Base-by-base conservation (phyloP, 2,329 filamentous ascomycete genomes). In the Zymoseptoria crescenta region DNA sequence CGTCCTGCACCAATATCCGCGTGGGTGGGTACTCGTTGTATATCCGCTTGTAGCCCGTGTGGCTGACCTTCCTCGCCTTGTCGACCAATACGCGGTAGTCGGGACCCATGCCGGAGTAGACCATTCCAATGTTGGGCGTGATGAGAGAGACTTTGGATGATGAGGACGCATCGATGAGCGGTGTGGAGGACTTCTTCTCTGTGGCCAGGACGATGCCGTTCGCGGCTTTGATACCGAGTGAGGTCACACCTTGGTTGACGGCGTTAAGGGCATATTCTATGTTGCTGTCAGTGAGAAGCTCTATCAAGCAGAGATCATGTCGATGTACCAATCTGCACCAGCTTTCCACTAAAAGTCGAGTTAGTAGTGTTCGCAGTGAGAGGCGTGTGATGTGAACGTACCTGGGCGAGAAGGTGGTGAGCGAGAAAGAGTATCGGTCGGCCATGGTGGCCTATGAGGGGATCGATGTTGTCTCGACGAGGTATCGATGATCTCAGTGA, bases 11-110 rank as follows among this genome's bases (percentile, higher is more conserved):
- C 79, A 99, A 84, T 87, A 99, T 99, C 75, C 94, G 87, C 59
- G 94, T 99, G 5, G 94, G 94, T n/a, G 94, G 94, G 80, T 99
- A 99, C 80, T 99, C 94, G 79, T 99, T 99, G 83, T 99, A 99
- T 80, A 99, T 92, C 76, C 94, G 91, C 85, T 99, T 99, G 86
- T 99, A 99, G 76, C 87, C 88, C 53, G 94, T 96, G 80, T 99
- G 94, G 58, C 92, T 96, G 67, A 96, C 94, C 79, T 97, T 99
- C 74, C 94, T 91, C 69, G 94, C 94, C 77, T 92, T 93, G 81
- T 99, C 94, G 69, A 97, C 94, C 57, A 99, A 84, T 59, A 99
- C 91, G 76, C 94, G 87, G 81, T 97, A 99, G 77, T 99, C 94
- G 61, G 94, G 94, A 29, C 94, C 93, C 94, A 99, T 99, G 74